Evolutionary conservation across 164 flowering plant species (phyloP).

Genomic region (Aristolochia fimbriata): DNA sequence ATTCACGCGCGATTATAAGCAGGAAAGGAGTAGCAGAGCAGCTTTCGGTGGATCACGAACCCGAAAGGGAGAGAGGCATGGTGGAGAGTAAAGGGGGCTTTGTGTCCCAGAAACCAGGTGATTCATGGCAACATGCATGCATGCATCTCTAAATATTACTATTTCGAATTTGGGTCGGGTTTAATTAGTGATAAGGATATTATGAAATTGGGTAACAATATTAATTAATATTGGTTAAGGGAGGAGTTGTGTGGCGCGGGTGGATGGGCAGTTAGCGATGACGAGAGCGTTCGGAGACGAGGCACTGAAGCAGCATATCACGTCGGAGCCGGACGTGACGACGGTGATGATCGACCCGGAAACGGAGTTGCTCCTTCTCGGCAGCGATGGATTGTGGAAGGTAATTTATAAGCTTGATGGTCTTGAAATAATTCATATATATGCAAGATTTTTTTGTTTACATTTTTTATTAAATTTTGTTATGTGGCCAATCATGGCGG

Average conservation of each 20-base stretch:
- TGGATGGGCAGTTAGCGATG: slow-evolving; percentile 89
- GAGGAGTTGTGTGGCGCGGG: slow-evolving; percentile 77
- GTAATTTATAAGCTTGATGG: no score
- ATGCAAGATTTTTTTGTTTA: not conserved
- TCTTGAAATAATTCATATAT: no score
- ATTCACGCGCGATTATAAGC: slow-evolving; percentile 76
- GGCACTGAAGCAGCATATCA: slow-evolving; percentile 57
- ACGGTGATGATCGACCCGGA: slow-evolving; percentile 4
- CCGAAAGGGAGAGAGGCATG: slow-evolving; percentile 36
- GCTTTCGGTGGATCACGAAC: slow-evolving; percentile 80
- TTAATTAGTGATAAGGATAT: no score
- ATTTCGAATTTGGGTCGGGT: no score
- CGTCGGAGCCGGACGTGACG: slow-evolving; percentile 3
- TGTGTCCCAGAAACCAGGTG: slow-evolving; percentile 14
- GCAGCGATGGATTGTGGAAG: slow-evolving; percentile 5
- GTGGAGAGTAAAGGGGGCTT: slow-evolving; percentile 76
- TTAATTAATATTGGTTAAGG: no score
- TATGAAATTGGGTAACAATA: no score
- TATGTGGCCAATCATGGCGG: no score
- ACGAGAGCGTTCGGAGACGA: slow-evolving; percentile 88
- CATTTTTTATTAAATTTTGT: no score
- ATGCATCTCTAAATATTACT: no score
- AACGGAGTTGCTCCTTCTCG: slow-evolving; percentile 5
- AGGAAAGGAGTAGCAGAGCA: slow-evolving; percentile 66
- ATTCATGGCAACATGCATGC: no score